Evolutionary conservation across 371 early-diverging fungal species (phyloP), one percentile per base, ranked within the genome.

Genomic region (Circinella minor): DNA sequence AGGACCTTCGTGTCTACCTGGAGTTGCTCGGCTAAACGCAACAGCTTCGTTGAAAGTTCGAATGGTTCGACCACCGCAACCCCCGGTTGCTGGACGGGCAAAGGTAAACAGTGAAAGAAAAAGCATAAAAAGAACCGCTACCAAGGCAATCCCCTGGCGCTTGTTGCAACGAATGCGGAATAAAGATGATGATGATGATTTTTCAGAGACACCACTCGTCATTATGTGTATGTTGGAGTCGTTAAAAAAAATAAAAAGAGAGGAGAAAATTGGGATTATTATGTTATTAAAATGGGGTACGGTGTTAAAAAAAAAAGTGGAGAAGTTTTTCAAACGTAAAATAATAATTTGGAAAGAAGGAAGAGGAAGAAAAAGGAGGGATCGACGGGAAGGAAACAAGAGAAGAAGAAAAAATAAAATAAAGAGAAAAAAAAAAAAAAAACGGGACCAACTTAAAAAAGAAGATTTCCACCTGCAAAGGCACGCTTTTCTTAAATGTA

Each of bases 11-110:
- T 66, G 66, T n/a, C 27, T 11, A 17, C 13, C 27, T 15, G 61
- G 37, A 55, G 63, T 36, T 11, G 66, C 39, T 36, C 61, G n/a
- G 36, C 71, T 72, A 27, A 80, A 66, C n/a, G 78, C 74, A 0
- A 75, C 71, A 9, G 81, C 75, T 63, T 78, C 73, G 55, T 69
- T 76, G 37, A 78, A 61, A 17, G 81, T 63, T 34, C 76, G 65
- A 36, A 81, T 72, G 1, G 78, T 76, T 43, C 81, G 74, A 4
- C 69, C 70, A 43, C 71, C 67, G 18, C 39, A 68, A 10, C 15
- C 34, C 7, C 65, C 65, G 48, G n/a, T 37, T 46, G 2, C 55
- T 20, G 55, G 78, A 10, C 70, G 72, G 17, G 74, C 72, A 73
- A 81, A 74, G 48, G 75, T 74, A 34, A 81, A 70, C 9, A 81